Conservation (phyloP, 805 yeast genomes). For the Kodamaea restingae region DNA sequence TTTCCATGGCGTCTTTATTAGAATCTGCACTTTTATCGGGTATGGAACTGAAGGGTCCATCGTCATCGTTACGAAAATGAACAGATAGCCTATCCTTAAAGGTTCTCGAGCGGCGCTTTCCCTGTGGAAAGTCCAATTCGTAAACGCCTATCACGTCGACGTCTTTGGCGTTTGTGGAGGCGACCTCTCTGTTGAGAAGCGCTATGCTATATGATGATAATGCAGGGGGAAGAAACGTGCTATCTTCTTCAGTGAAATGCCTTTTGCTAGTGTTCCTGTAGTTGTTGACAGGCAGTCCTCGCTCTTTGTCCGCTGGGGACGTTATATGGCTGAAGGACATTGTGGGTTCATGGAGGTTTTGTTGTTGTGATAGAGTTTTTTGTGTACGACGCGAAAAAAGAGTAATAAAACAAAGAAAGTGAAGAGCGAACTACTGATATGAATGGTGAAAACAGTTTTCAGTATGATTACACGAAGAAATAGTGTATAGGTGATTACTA, state of each 20-base stretch:
- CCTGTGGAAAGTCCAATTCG: slow-evolving; percentile 30
- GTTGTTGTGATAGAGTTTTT: slow-evolving; percentile 1
- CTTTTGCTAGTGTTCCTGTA: slow-evolving; percentile 9
- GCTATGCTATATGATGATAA: slow-evolving; percentile 57
- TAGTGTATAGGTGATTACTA: no score
- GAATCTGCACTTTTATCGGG: background rate
- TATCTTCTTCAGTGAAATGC: slow-evolving; percentile 39
- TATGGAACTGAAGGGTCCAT: background rate
- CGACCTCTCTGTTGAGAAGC: slow-evolving; percentile 32
- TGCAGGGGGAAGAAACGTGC: slow-evolving; percentile 55
- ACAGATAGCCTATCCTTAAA: slow-evolving; percentile 30
- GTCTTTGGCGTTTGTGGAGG: slow-evolving; percentile 5
- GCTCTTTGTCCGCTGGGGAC: slow-evolving; percentile 6
- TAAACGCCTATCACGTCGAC: slow-evolving; percentile 18
- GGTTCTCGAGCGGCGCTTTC: slow-evolving; percentile 11
- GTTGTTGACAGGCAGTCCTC: slow-evolving; percentile 1
- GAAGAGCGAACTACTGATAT: background rate
- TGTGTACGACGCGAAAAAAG: slow-evolving; percentile 5
- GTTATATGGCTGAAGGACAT: slow-evolving; percentile 9
- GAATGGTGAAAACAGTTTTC: no score
- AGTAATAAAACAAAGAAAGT: background rate
- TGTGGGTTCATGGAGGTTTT: background rate
- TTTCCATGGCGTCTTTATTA: background rate
- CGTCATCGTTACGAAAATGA: slow-evolving; percentile 23
- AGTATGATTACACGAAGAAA: no score